Conservation (phyloP, 768 basidiomycete genomes). For the Suillus sp. region DNA sequence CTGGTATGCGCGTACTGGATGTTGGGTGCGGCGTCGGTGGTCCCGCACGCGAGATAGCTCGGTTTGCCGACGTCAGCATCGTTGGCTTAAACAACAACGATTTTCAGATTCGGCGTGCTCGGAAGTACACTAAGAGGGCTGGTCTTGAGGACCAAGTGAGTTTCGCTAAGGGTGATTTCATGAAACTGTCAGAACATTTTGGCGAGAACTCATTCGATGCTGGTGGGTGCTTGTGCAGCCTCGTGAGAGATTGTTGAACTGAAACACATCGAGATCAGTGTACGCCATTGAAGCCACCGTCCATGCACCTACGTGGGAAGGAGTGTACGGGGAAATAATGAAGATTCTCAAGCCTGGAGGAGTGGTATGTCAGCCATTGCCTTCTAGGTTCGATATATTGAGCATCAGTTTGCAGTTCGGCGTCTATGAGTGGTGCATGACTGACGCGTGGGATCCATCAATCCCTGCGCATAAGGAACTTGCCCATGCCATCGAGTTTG, state of each 20-base stretch:
- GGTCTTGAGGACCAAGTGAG: slow-evolving; percentile 72
- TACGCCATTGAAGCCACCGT: slow-evolving; percentile 96
- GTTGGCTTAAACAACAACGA: slow-evolving; percentile 92
- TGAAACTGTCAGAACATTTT: slow-evolving; percentile 88
- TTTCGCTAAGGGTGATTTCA: slow-evolving; percentile 91
- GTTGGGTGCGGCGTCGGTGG: slow-evolving; percentile 96
- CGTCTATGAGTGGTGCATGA: slow-evolving; percentile 98
- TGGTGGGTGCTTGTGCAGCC: slow-evolving; percentile 46
- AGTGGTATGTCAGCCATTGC: slow-evolving; percentile 52
- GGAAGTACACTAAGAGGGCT: slow-evolving; percentile 70
- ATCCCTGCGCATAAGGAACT: slow-evolving; percentile 82
- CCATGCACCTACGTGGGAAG: slow-evolving; percentile 91
- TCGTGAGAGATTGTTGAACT: not conserved
- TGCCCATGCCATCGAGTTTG: slow-evolving; percentile 86
- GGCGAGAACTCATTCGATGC: slow-evolving; percentile 90
- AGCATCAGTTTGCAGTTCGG: slow-evolving; percentile 63
- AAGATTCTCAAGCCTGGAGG: slow-evolving; percentile 94
- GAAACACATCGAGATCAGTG: slow-evolving; percentile 42
- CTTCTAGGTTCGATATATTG: not conserved
- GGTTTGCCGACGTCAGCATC: slow-evolving; percentile 80
- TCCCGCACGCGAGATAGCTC: slow-evolving; percentile 88
- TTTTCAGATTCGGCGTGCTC: slow-evolving; percentile 85
- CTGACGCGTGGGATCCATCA: slow-evolving; percentile 82
- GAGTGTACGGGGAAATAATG: slow-evolving; percentile 87
- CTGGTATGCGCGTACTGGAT: slow-evolving; percentile 92